Percentiles rank a stretch among this genome's conserved stretches.
phyloP scores from a whole-genome alignment of 75 land plant species.

The Cryptomeria japonica region DNA sequence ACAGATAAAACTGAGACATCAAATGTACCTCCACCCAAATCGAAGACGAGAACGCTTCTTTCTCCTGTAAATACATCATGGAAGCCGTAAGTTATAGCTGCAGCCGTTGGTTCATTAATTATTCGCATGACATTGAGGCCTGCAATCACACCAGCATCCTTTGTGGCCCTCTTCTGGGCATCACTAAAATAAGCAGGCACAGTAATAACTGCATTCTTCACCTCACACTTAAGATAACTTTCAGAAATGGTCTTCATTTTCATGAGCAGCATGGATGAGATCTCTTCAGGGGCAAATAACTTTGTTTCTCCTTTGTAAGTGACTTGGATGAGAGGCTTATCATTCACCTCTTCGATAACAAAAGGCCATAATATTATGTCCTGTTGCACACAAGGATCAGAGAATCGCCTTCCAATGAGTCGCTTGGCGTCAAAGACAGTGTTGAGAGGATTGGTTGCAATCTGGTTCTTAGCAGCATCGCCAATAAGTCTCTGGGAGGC shows the following conservation, averaged over 20 bases:
- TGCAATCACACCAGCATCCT: conserved; percentile 15
- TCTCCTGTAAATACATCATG: not conserved
- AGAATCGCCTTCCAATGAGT: conserved; percentile 22
- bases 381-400: conserved; percentile 16
- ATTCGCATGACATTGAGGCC: conserved; percentile 22
- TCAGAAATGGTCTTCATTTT: conserved; percentile 27
- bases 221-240: not conserved
- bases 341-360: not conserved
- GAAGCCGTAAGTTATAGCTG: not conserved
- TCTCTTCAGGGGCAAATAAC: conserved; percentile 20
- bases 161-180: conserved; percentile 17
- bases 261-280: conserved; percentile 23
- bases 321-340: conserved; percentile 22
- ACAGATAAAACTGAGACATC: conserved; percentile 36
- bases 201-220: conserved; percentile 29
- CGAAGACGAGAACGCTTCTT: conserved; percentile 20
- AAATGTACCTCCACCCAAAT: conserved; percentile 30
- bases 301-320: conserved; percentile 15
- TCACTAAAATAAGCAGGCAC: conserved; percentile 27
- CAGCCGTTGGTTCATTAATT: conserved; percentile 20
- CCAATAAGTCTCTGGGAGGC: not conserved
- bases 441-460: not conserved
- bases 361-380: conserved; percentile 25
- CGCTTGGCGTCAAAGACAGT: conserved; percentile 6
- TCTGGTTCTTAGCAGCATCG: conserved; percentile 7